Conservation (phyloP, 2,329 filamentous ascomycete species). For the Rhinocladiella similis region DNA sequence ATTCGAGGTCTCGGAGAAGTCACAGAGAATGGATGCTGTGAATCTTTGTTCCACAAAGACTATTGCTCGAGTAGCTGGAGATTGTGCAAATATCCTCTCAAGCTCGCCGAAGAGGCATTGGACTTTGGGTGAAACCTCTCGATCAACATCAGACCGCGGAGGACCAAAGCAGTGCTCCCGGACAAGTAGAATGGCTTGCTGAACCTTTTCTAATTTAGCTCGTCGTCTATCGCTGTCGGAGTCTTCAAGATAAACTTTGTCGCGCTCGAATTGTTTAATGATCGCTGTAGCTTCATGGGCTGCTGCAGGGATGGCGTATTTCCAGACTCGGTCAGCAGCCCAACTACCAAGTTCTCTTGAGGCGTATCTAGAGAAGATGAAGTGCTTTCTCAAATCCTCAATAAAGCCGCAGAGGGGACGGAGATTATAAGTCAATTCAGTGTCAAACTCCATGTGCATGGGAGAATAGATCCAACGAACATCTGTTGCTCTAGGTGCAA, state of each 20-base stretch:
- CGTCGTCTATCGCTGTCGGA: slow-evolving; percentile 12
- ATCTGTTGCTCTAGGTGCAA: slow-evolving; percentile 61
- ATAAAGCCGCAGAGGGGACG: slow-evolving; percentile 54
- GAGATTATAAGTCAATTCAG: slow-evolving; percentile 63
- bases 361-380: slow-evolving; percentile 60
- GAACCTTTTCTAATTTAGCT: slow-evolving; percentile 11
- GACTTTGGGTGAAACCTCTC: slow-evolving; percentile 64
- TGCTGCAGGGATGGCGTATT: slow-evolving; percentile 58
- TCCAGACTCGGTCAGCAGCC: slow-evolving; percentile 83
- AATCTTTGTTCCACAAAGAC: slow-evolving; percentile 81
- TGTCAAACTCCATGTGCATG: slow-evolving; percentile 58
- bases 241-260: slow-evolving; percentile 11
- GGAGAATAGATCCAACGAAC: slow-evolving; percentile 59
- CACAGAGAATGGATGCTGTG: slow-evolving; percentile 71
- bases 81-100: slow-evolving; percentile 59
- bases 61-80: slow-evolving; percentile 69
- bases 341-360: slow-evolving; percentile 73
- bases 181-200: slow-evolving; percentile 20
- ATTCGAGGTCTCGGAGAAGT: slow-evolving; percentile 63
- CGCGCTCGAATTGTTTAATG: slow-evolving; percentile 21
- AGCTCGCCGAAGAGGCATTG: slow-evolving; percentile 62
- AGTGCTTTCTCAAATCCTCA: slow-evolving; percentile 55
- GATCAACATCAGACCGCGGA: slow-evolving; percentile 3
- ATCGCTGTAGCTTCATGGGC: slow-evolving; percentile 13
- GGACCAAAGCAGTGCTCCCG: slow-evolving; percentile 18